Conservation (phyloP, 176 grass and related monocot genomes). For the Secale cereale region DNA sequence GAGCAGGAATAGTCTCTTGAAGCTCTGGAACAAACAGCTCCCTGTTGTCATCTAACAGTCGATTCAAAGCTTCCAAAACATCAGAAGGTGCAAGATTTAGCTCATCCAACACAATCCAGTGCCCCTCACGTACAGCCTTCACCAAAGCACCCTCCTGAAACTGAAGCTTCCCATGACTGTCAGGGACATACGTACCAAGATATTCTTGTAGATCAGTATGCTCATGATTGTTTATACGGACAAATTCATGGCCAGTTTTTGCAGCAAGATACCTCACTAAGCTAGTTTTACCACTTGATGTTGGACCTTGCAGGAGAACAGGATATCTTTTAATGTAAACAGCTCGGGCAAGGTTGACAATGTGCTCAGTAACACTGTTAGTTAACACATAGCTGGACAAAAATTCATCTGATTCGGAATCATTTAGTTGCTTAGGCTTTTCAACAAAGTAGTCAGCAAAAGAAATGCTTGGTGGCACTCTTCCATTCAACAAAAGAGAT, state of each 20-base stretch:
- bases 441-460: slow-evolving; percentile 58
- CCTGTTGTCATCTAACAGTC: slow-evolving; percentile 95
- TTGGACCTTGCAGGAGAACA: slow-evolving; percentile 93
- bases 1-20: slow-evolving; percentile 75
- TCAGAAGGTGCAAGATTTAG: slow-evolving; percentile 98
- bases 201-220: slow-evolving; percentile 99
- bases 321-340: slow-evolving; percentile 91
- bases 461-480: slow-evolving; percentile 42
- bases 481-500: slow-evolving; percentile 51
- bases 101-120: slow-evolving; percentile 98
- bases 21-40: slow-evolving; percentile 92
- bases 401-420: slow-evolving; percentile 40
- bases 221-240: slow-evolving; percentile 98
- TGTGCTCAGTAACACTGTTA: slow-evolving; percentile 72
- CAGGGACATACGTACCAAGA: slow-evolving; percentile 79
- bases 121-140: slow-evolving; percentile 87
- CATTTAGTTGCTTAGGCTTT: slow-evolving; percentile 28
- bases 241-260: slow-evolving; percentile 84
- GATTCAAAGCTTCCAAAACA: slow-evolving; percentile 95
- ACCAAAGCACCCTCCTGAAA: slow-evolving; percentile 96
- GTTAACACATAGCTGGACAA: slow-evolving; percentile 67
- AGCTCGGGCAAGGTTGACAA: slow-evolving; percentile 79
- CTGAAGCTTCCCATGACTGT: slow-evolving; percentile 70
- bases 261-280: slow-evolving; percentile 83
- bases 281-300: slow-evolving; percentile 97